A percentile compares a stretch with the other conserved stretches of the same genome.
These are phyloP conservation scores for Citrus trifoliata DNA, from an alignment of 345 rosid species.

Conservation along the genomic window DNA sequence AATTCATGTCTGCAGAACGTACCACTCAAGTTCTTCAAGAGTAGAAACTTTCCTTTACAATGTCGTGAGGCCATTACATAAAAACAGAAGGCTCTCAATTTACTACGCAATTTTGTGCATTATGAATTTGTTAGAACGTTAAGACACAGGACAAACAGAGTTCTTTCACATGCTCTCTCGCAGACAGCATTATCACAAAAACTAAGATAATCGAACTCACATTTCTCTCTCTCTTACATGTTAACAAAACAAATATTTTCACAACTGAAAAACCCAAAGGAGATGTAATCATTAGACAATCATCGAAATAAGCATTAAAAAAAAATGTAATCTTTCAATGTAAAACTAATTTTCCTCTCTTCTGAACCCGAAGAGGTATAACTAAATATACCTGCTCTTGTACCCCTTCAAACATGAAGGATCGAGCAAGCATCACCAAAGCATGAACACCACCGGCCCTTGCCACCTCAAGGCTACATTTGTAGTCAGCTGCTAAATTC, in stretches of 20 bases:
- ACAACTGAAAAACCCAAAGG: not conserved
- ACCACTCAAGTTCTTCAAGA: not conserved
- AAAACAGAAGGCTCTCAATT: not conserved
- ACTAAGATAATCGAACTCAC: not conserved
- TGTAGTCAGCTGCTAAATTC: slow-evolving; percentile 41
- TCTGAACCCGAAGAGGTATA: not conserved
- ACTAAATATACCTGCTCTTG: slow-evolving; percentile 36
- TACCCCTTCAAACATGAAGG: slow-evolving; percentile 35
- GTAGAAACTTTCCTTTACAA: not conserved
- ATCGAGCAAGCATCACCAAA: slow-evolving; percentile 30
- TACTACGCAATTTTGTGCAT: not conserved
- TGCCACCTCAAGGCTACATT: slow-evolving; percentile 36
- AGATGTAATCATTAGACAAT: not conserved
- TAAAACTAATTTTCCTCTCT: not conserved
- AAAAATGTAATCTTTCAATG: not conserved
- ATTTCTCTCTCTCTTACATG: not conserved
- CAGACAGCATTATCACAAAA: not conserved
- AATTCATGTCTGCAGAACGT: not conserved
- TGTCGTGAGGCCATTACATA: not conserved
- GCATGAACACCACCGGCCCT: slow-evolving; percentile 31
- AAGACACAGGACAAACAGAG: not conserved
- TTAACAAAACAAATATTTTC: not conserved
- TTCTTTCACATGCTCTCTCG: not conserved
- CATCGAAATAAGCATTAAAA: not conserved
- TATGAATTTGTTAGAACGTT: not conserved